Percentiles rank a stretch among this genome's conserved stretches.
These are phyloP conservation scores for Celoporthe dispersa DNA, from an alignment of 2,329 filamentous ascomycete species.

Conservation along the genomic window DNA sequence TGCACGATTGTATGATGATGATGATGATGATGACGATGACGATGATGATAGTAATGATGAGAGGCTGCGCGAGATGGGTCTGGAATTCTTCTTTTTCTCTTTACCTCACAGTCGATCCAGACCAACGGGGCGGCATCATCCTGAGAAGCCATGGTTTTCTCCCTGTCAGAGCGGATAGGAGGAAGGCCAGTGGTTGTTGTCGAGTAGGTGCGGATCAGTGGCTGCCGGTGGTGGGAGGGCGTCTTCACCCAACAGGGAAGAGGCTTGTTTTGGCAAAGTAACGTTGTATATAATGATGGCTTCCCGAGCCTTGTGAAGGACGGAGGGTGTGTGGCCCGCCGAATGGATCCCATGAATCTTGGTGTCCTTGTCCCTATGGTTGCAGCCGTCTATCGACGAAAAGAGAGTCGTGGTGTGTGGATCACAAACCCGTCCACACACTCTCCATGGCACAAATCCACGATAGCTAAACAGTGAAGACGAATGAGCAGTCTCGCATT, in stretches of 20 bases:
- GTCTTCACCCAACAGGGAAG: not conserved
- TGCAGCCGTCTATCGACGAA: not conserved
- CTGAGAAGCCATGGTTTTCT: conserved; percentile 19
- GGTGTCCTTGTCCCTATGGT: not conserved
- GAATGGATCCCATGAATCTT: not conserved
- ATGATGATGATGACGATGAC: not conserved
- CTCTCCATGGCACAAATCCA: not conserved
- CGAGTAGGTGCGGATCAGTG: not conserved
- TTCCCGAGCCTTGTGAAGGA: not conserved
- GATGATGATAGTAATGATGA: not conserved
- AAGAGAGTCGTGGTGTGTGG: not conserved
- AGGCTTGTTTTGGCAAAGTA: not conserved
- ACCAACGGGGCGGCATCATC: conserved; percentile 69
- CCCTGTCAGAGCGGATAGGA: not conserved
- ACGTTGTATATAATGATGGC: conserved; percentile 1
- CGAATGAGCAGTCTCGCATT: conserved; percentile 27
- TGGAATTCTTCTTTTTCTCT: conserved; percentile 18
- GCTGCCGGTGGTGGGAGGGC: not conserved
- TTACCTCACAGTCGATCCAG: conserved; percentile 77
- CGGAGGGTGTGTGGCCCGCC: conserved; percentile 1
- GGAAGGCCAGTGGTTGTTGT: not conserved
- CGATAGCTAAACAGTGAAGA: not conserved
- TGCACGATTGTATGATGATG: conserved; percentile 2
- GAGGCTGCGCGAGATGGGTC: not conserved
- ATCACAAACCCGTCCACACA: not conserved